Evolutionary conservation across 1,139 yeast species (phyloP), one percentile per base, ranked within the genome.

Genomic region (Hansenula anomala): DNA sequence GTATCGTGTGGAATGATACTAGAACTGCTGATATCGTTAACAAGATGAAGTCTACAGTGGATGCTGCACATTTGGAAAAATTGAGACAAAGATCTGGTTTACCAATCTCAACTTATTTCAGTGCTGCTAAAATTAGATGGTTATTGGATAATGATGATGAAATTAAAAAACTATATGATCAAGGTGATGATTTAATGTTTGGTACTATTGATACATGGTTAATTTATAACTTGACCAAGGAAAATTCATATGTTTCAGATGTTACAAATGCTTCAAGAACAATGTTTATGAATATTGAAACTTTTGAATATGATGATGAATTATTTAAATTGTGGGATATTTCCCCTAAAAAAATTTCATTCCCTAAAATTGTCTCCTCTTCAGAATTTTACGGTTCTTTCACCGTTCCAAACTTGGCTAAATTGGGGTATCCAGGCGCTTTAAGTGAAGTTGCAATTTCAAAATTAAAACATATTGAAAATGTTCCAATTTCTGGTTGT

Each of bases 191-290:
- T 16, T 71, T 90, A 57, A 82, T 87, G 82, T 89, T 90, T 60
- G 97, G 97, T 42, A 90, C 97, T 29, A 85, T 90, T 39, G 97
- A 90, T 63, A 80, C 96, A 27, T 90, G 97, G 97, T 74, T 90
- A 53, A 79, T 90, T 47, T 88, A 86, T 64, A 85, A 88, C 57
- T 68, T 90, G 60, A 85, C 96, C 30, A 78, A 78, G 48, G 86
- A 84, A 54, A 69, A 73, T 47, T 63, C 79, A 1, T 87, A 78
- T 60, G 83, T 86, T 37, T 80, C 96, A 2, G 97, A 90, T 63
- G 83, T 89, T 32, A 81, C 96, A 43, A 90, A 90, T 61, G 97
- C 97, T 10, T 80, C 92, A 34, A 75, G 97, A 61, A 89, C 97
- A 14, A 85, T 85, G 69, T 80, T 90, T 57, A 84, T 90, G 92